These are phyloP conservation scores for Zarea fungicola DNA, from an alignment of 2,329 filamentous ascomycete genomes.

Conservation along the genomic window DNA sequence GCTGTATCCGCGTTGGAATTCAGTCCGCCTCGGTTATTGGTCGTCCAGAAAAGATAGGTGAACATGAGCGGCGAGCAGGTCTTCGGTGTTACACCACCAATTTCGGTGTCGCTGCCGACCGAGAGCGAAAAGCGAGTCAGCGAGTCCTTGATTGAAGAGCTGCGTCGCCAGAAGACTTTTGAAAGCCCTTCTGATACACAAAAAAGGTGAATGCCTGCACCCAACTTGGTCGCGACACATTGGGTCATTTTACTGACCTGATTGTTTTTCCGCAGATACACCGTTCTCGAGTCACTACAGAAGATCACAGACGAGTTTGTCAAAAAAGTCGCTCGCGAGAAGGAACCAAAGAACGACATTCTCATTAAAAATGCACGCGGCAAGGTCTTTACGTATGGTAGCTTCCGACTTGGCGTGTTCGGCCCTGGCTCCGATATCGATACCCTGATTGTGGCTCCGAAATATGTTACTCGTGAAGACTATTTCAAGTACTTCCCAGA, in stretches of 20 bases:
- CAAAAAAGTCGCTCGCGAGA: slow-evolving; percentile 68
- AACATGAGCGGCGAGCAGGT: slow-evolving; percentile 34
- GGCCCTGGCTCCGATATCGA: slow-evolving; percentile 97
- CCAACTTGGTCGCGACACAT: background rate
- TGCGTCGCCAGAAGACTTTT: slow-evolving; percentile 88
- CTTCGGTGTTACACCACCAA: slow-evolving; percentile 73
- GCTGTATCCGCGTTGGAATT: background rate
- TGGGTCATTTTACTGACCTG: background rate
- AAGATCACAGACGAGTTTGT: slow-evolving; percentile 83
- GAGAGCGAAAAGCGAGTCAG: slow-evolving; percentile 71
- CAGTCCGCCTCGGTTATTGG: too few relatives aligned
- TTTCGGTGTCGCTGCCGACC: slow-evolving; percentile 73
- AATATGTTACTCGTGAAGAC: slow-evolving; percentile 81
- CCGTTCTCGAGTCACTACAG: slow-evolving; percentile 72
- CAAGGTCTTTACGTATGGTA: slow-evolving; percentile 93
- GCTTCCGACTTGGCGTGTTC: slow-evolving; percentile 89
- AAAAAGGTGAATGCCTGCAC: slow-evolving; percentile 55
- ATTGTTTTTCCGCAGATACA: slow-evolving; percentile 44
- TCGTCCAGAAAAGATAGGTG: too few relatives aligned
- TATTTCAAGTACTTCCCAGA: slow-evolving; percentile 89
- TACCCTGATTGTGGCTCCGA: slow-evolving; percentile 86
- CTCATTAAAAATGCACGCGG: slow-evolving; percentile 81
- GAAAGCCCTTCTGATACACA: slow-evolving; percentile 78
- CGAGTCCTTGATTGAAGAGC: slow-evolving; percentile 72
- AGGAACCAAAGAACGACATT: slow-evolving; percentile 65